Evolutionary conservation across 352 stramenopile genomes (phyloP).

Genomic region (Phytophthora tentaculata): DNA sequence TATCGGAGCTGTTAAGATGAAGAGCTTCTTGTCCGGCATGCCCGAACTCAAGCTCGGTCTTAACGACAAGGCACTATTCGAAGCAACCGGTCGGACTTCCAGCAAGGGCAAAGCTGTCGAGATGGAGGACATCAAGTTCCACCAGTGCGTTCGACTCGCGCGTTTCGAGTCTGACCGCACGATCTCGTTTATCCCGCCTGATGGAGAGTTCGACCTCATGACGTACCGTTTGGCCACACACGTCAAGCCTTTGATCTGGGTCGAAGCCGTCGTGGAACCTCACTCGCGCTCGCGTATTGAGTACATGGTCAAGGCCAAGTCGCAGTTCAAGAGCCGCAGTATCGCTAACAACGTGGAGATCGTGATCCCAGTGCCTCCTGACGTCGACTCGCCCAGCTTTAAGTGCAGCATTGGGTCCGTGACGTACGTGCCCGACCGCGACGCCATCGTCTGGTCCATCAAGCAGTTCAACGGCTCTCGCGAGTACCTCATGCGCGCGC

Average conservation of each 20-base stretch:
- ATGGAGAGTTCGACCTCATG: constrained; percentile 99
- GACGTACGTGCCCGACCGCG: constrained; percentile 98
- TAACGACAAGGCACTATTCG: constrained; percentile 99
- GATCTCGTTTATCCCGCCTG: constrained; percentile 99
- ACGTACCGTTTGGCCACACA: constrained; percentile 98
- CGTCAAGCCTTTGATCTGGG: constrained; percentile 99
- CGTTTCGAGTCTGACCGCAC: constrained; percentile 99
- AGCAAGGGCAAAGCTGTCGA: constrained; percentile 97
- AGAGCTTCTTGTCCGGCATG: constrained; percentile 99
- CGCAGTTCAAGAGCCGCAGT: constrained; percentile 98
- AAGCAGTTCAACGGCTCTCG: constrained; percentile 99
- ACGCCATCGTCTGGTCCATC: constrained; percentile 99
- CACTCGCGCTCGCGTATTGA: constrained; percentile 97
- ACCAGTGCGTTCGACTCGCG: constrained; percentile 98
- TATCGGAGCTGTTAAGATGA: constrained; percentile 98
- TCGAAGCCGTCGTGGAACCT: constrained; percentile 98
- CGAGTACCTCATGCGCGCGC: constrained; percentile 99
- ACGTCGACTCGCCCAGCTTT: constrained; percentile 99
- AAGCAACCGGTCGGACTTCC: constrained; percentile 92
- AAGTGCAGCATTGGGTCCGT: constrained; percentile 98
- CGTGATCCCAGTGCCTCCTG: constrained; percentile 98
- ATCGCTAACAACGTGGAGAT: constrained; percentile 99
- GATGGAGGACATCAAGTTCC: constrained; percentile 99
- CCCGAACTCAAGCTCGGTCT: constrained; percentile 99
- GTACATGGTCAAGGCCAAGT: constrained; percentile 99